Conservation (phyloP, 805 yeast genomes). For the Diddensiella caesifluorescens region DNA sequence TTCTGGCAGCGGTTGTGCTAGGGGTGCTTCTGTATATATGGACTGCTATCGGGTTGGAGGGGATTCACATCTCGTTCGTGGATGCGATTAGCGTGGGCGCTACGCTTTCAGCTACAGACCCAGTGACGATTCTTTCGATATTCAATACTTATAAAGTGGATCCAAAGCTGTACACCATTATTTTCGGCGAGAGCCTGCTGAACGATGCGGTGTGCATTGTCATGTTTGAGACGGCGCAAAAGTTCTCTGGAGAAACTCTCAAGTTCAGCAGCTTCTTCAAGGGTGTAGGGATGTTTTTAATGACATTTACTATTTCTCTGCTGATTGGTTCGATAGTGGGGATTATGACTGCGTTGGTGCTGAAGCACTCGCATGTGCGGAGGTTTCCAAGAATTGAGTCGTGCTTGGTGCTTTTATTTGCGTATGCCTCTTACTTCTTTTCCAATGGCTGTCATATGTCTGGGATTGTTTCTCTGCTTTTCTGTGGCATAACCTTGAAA, state of each 20-base stretch:
- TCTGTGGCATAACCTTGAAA: conserved; percentile 94
- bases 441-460: conserved; percentile 99
- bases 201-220: conserved; percentile 98
- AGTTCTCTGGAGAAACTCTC: conserved; percentile 83
- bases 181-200: conserved; percentile 90
- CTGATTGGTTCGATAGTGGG: conserved; percentile 87
- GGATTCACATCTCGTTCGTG: conserved; percentile 84
- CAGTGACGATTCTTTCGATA: conserved; percentile 92
- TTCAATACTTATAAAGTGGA: conserved; percentile 97
- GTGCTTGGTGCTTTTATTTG: conserved; percentile 81
- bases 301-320: conserved; percentile 88
- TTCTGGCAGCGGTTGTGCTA: conserved; percentile 81
- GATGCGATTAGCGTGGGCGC: conserved; percentile 98
- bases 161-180: conserved; percentile 93
- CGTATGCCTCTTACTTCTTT: conserved; percentile 94
- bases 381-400: conserved; percentile 97
- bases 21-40: conserved; percentile 85
- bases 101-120: conserved; percentile 96
- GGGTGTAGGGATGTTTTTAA: conserved; percentile 87
- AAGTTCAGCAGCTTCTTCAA: conserved; percentile 58
- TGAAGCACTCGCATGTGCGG: conserved; percentile 89
- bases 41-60: conserved; percentile 89
- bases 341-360: conserved; percentile 76
- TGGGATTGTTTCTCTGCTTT: conserved; percentile 89
- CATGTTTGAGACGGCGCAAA: conserved; percentile 97